Evolutionary conservation across 2,329 filamentous ascomycete genomes (phyloP), one percentile per base, ranked within the genome.

Genomic region (Domatiomyces catenatus): DNA sequence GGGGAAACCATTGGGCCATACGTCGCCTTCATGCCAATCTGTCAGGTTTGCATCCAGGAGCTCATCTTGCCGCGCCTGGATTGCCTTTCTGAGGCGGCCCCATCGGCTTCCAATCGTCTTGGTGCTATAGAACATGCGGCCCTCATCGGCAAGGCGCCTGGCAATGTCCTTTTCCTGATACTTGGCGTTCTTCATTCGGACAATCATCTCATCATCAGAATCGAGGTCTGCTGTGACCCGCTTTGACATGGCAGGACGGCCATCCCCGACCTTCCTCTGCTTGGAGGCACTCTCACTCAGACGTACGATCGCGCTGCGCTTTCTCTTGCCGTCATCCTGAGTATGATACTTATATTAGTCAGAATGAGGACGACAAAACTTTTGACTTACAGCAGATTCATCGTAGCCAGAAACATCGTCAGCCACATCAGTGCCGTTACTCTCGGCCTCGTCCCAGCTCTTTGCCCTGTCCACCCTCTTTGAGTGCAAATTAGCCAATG

Each of bases 11-110:
- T 12, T 32, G 17, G 20, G 17, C 52, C 64, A 57, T 61, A 74
- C 72, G 59, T 76, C 73, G 17, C 67, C 67, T 10, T 66, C 62
- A 48, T 71, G 66, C 74, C 73, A 76, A 56, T 72, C 71, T 47
- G 65, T 71, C 53, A 71, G 60, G 42, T 72, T 68, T 47, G 71
- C 67, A 45, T 71, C 65, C 0, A 76, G 63, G 20, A 67, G 61
- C 44, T 67, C 64, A 51, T 75, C 71, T n/a, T 70, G 63, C 19
- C 64, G 63, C 39, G 66, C 61, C 32, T 67, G 66, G 44, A 72
- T 62, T 1, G 65, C 66, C 39, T 66, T 63, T 49, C 68, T 67
- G 47, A 75, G 65, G 19, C 72, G 70, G 43, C 62, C 58, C 60
- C 69, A 73, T 42, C 73, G 71, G 32, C 69, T 71, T 18, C 67